phyloP scores from a whole-genome alignment of 192 early-diverging fungal species.

The Radiomyces spectabilis region DNA sequence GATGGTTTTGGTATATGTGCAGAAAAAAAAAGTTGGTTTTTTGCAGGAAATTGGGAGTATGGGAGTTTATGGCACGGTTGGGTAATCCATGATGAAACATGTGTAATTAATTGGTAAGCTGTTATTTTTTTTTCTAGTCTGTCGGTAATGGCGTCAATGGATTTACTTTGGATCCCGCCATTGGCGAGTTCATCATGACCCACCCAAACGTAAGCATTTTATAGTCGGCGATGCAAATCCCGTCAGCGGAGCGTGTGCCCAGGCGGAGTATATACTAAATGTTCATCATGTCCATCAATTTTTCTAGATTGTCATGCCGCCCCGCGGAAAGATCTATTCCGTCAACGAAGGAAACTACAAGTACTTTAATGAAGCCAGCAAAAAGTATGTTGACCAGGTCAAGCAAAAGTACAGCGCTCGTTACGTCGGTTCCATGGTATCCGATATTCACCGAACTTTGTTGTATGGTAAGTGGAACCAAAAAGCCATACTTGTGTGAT shows the following conservation, averaged over 20 bases:
- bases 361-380: conserved; percentile 82
- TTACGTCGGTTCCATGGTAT: conserved; percentile 98
- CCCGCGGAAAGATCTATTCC: conserved; percentile 93
- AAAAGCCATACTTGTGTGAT: too few relatives aligned
- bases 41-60: too few relatives aligned
- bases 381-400: conserved; percentile 81
- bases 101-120: neutral
- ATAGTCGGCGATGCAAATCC: neutral
- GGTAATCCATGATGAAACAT: too few relatives aligned
- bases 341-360: conserved; percentile 95
- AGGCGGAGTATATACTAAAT: too few relatives aligned
- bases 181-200: conserved; percentile 98
- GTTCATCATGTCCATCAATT: neutral
- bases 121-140: conserved; percentile 29
- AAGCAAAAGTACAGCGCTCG: conserved; percentile 93
- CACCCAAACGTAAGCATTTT: conserved; percentile 70
- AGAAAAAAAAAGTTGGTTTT: too few relatives aligned
- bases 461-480: conserved; percentile 24
- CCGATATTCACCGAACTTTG: conserved; percentile 94
- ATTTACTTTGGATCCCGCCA: conserved; percentile 93
- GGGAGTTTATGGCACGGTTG: too few relatives aligned
- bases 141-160: conserved; percentile 85
- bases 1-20: too few relatives aligned
- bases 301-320: conserved; percentile 57
- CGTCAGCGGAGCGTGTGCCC: neutral